phyloP scores from a whole-genome alignment of 164 flowering plant species.

The Houttuynia cordata region DNA sequence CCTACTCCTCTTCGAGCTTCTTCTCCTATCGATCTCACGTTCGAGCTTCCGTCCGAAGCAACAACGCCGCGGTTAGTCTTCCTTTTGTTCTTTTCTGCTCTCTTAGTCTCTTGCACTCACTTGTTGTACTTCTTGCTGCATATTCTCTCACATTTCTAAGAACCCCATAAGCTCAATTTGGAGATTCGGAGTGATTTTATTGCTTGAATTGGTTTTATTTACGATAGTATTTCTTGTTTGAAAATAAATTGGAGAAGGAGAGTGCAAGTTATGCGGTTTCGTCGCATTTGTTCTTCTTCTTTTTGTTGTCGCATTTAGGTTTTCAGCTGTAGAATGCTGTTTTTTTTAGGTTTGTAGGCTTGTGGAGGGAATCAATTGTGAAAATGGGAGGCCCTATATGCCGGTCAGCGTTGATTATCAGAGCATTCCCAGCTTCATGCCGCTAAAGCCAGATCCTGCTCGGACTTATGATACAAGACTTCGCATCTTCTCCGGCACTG shows the following conservation, averaged over 20 bases:
- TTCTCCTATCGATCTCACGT: neutral
- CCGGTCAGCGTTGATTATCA: constrained; percentile 26
- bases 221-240: no score
- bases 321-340: neutral
- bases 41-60: neutral
- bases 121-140: no score
- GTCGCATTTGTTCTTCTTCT: no score
- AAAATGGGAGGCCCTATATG: constrained; percentile 41
- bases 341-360: constrained; percentile 38
- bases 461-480: constrained; percentile 39
- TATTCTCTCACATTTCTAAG: no score
- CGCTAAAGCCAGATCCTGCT: constrained; percentile 12
- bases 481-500: constrained; percentile 88
- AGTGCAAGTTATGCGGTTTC: no score
- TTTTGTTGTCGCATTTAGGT: neutral
- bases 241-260: no score
- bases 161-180: no score
- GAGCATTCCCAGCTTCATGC: constrained; percentile 22
- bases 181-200: no score
- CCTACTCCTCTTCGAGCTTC: neutral
- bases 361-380: constrained; percentile 42
- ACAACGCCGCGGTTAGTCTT: neutral
- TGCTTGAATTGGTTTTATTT: no score
- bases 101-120: no score
- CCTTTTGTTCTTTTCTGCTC: no score